Conservation (phyloP, 1,139 yeast species). For the Hansenula lynferdii region DNA sequence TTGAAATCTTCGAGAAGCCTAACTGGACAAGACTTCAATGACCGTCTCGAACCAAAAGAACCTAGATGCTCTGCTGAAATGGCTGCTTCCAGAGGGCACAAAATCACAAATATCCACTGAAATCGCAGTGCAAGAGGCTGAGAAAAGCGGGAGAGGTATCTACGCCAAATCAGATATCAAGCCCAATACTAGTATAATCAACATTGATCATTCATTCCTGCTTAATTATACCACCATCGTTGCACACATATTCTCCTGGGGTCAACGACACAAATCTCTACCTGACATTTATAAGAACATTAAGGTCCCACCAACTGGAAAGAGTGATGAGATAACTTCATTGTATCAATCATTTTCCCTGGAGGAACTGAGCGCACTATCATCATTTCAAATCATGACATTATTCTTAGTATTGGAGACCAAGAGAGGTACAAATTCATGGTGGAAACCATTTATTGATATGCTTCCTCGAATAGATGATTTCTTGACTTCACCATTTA, state of each 20-base stretch:
- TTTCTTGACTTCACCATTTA: conserved; percentile 43
- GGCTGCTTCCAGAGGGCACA: neutral
- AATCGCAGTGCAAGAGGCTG: neutral
- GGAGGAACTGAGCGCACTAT: conserved; percentile 19
- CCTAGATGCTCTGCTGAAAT: neutral
- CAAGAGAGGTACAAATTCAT: conserved; percentile 31
- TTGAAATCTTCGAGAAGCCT: conserved; percentile 17
- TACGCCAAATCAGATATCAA: conserved; percentile 34
- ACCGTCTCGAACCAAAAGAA: neutral
- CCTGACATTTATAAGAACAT: conserved; percentile 22
- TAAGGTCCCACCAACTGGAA: conserved; percentile 16
- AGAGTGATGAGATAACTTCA: conserved; percentile 24
- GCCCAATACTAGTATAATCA: conserved; percentile 40
- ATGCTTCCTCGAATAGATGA: conserved; percentile 51
- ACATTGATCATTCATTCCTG: conserved; percentile 55
- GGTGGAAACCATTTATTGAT: conserved; percentile 61
- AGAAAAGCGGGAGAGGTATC: conserved; percentile 58
- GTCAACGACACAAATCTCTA: conserved; percentile 17
- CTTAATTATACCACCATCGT: conserved; percentile 56
- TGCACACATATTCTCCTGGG: conserved; percentile 33
- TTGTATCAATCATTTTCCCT: conserved; percentile 22
- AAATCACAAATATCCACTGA: neutral
- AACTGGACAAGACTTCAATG: neutral
- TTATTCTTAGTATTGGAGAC: conserved; percentile 13
- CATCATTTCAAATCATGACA: conserved; percentile 28